A percentile compares a stretch with the other conserved stretches of the same genome.
Conservation (phyloP, 345 rosid species). For the Salix arbutifolia region DNA sequence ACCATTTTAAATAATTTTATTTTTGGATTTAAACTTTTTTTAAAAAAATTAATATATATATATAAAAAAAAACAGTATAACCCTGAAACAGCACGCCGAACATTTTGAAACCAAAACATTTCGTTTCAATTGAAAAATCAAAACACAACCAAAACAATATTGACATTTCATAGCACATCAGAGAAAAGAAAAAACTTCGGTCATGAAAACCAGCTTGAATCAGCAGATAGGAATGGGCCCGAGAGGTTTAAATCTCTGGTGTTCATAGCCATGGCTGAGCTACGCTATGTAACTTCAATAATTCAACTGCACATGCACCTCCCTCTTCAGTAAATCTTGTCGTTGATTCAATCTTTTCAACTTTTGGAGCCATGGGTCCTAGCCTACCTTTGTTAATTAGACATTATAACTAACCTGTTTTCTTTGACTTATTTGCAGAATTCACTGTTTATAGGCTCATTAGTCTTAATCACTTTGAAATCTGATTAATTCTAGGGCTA, state of each 20-base stretch:
- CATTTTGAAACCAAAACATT: too few relatives aligned
- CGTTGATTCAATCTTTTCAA: constrained; percentile 16
- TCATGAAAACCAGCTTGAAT: neutral
- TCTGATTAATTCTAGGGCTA: neutral
- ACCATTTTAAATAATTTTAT: too few relatives aligned
- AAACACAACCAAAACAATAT: too few relatives aligned
- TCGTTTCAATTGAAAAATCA: too few relatives aligned
- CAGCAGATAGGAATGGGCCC: constrained; percentile 20
- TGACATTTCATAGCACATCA: neutral
- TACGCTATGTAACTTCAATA: constrained; percentile 6
- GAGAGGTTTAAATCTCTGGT: constrained; percentile 3
- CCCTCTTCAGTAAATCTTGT: neutral
- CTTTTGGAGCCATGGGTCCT: constrained; percentile 5
- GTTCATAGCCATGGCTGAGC: constrained; percentile 14
- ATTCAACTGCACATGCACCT: constrained; percentile 36
- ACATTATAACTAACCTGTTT: constrained; percentile 16
- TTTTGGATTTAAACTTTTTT: too few relatives aligned
- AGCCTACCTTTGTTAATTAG: constrained; percentile 4
- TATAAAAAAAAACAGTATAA: too few relatives aligned
- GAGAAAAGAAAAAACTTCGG: neutral
- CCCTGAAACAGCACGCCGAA: too few relatives aligned
- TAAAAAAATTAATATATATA: too few relatives aligned
- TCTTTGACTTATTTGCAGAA: neutral
- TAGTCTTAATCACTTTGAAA: constrained; percentile 9
- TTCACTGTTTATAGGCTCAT: neutral